Conservation (phyloP, 1,139 yeast genomes). For the Yamadazyma atmosphaerica region DNA sequence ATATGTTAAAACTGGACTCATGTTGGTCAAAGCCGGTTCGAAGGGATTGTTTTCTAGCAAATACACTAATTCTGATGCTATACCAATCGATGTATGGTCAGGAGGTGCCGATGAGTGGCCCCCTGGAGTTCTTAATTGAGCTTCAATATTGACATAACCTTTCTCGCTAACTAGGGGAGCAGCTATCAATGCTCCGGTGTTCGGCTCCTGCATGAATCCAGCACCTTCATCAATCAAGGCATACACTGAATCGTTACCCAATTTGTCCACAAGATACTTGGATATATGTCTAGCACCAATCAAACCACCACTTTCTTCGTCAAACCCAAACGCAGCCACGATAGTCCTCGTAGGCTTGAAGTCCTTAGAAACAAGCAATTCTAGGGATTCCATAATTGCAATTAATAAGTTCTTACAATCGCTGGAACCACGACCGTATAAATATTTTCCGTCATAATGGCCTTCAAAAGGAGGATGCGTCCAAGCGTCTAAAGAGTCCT, state of each 20-base stretch:
- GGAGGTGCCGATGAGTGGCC: constrained; percentile 50
- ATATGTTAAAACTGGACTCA: constrained; percentile 34
- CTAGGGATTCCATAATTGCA: constrained; percentile 40
- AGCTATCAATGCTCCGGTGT: constrained; percentile 36
- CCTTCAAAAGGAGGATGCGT: constrained; percentile 70
- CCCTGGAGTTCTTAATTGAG: constrained; percentile 41
- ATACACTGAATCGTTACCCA: constrained; percentile 36
- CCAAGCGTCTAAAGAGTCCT: constrained; percentile 60
- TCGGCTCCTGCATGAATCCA: constrained; percentile 27
- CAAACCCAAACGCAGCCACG: constrained; percentile 46
- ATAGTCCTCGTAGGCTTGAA: constrained; percentile 37
- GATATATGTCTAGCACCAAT: constrained; percentile 35
- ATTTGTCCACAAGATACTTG: constrained; percentile 29
- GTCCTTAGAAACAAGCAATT: constrained; percentile 29
- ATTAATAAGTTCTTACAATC: constrained; percentile 45
- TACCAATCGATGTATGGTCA: constrained; percentile 47
- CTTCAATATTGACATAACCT: constrained; percentile 36
- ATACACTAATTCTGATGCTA: constrained; percentile 40
- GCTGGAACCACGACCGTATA: constrained; percentile 44
- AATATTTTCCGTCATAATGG: constrained; percentile 54
- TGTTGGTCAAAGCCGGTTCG: constrained; percentile 28
- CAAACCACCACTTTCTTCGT: constrained; percentile 41
- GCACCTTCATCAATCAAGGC: constrained; percentile 46
- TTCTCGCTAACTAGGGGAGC: constrained; percentile 43
- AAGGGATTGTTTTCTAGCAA: constrained; percentile 40